Evolutionary conservation across 495 filamentous ascomycete genomes (phyloP).

Genomic region (Penicillium manginii): DNA sequence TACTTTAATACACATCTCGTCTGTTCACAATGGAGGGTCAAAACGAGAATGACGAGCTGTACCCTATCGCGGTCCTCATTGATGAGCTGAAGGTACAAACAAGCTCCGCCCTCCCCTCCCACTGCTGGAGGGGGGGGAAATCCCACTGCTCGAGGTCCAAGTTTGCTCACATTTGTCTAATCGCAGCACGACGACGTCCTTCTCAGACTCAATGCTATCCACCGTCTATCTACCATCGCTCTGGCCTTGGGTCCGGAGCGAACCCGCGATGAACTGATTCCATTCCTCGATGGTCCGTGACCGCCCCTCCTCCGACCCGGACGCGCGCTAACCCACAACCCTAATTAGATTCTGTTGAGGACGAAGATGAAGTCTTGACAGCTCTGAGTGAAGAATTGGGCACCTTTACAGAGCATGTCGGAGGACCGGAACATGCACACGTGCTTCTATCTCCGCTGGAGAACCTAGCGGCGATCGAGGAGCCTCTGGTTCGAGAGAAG

Average conservation of each 20-base stretch:
- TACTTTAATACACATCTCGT: conserved; percentile 27
- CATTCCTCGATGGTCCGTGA: conserved; percentile 90
- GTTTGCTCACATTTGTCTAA: conserved; percentile 26
- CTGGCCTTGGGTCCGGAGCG: conserved; percentile 92
- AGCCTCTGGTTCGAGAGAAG: conserved; percentile 97
- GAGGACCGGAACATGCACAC: conserved; percentile 90
- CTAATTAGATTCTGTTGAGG: conserved; percentile 88
- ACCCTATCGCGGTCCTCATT: conserved; percentile 98
- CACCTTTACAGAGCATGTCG: conserved; percentile 95
- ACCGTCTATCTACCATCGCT: conserved; percentile 96
- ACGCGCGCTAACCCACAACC: conserved; percentile 32
- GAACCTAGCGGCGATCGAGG: conserved; percentile 97
- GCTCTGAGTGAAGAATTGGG: conserved; percentile 96
- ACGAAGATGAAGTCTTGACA: conserved; percentile 97
- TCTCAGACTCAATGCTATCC: conserved; percentile 96
- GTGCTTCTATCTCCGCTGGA: conserved; percentile 95
- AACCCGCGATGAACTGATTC: conserved; percentile 96
- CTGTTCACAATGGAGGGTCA: conserved; percentile 66
- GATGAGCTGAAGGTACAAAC: conserved; percentile 94
- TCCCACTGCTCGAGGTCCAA: conserved; percentile 17
- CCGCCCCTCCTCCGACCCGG: conserved; percentile 9
- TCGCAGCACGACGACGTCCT: conserved; percentile 94
- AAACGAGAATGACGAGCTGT: conserved; percentile 90
- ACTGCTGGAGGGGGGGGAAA: conserved; percentile 9
- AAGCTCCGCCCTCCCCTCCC: conserved; percentile 13